Base-by-base conservation (phyloP, 2,329 filamentous ascomycete species). In the Neofusicoccum ribis region DNA sequence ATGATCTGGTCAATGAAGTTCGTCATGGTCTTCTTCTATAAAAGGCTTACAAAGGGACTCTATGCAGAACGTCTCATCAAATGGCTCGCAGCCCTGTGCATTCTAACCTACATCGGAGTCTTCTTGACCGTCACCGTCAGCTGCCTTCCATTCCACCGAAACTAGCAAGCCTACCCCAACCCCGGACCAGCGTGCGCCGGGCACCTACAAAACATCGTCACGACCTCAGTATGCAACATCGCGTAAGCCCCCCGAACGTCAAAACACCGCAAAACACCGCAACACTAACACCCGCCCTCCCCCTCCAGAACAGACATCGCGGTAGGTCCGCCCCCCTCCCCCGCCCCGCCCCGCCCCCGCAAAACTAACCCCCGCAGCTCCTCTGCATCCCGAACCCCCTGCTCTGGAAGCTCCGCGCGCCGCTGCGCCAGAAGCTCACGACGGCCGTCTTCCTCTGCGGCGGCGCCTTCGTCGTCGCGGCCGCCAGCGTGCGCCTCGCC, bases 1-100 rank as follows among this genome's bases (percentile, higher is more conserved):
- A 71, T 79, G 0, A 72, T 79, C 7, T 80, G 76, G 76, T 74
- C 66, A 2, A 68, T 74, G 66, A 74, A 74, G 65, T 70, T 69
- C 20, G 69, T 70, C 39, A 70, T 76, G 67, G 54, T 74, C 12
- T 74, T 72, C 67, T 74, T 74, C 60, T 74, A 67, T 77, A 74
- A 44, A 72, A 77, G 52, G 11, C 52, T 56, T 14, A 56, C 52
- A 39, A 31, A 41, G 36, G 52, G 52, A 3, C 36, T 56, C 17
- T 56, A 20, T 20, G 36, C 41, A 5, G 36, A 43, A 9, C 37
- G 52, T 2, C 37, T 56, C 3, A 17, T 56, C 20, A 14, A 27
- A 5, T 20, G 20, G 11, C 34, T 56, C 17, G 39, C 37, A 4
- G 36, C 11, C 7, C 56, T 69, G 5, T 72, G 70, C 47, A 68